Evolutionary conservation across 202 grass and related monocot species (phyloP).

Genomic region (Setaria italica): DNA sequence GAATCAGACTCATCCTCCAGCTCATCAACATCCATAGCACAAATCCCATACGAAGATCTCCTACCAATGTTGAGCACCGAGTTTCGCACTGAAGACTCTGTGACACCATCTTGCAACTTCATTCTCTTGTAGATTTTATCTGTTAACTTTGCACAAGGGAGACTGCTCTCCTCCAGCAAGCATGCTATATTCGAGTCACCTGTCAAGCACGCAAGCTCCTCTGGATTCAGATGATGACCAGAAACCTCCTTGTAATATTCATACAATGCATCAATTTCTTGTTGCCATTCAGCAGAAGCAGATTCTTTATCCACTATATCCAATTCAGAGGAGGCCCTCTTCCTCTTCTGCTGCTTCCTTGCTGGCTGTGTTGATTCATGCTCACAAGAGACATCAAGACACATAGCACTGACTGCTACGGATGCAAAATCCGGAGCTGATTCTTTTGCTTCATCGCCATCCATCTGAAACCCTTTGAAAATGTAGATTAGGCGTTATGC

Average conservation of each 20-base stretch:
- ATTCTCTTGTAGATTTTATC: constrained; percentile 55
- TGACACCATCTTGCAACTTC: constrained; percentile 47
- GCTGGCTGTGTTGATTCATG: neutral
- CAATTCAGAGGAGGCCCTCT: constrained; percentile 44
- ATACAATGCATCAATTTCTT: constrained; percentile 57
- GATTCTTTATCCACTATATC: constrained; percentile 41
- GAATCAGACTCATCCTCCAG: constrained; percentile 66
- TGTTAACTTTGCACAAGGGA: constrained; percentile 62
- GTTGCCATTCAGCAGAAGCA: constrained; percentile 36
- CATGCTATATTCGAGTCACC: constrained; percentile 52
- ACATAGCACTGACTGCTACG: neutral
- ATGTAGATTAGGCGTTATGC: neutral
- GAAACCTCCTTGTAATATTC: constrained; percentile 64
- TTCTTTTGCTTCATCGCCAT: constrained; percentile 13
- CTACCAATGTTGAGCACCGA: constrained; percentile 52
- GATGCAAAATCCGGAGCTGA: neutral
- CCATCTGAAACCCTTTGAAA: constrained; percentile 27
- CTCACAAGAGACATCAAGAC: neutral
- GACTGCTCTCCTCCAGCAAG: constrained; percentile 69
- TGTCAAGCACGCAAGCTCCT: constrained; percentile 18
- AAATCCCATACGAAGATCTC: constrained; percentile 61
- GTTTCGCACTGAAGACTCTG: constrained; percentile 46
- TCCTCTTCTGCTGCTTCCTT: constrained; percentile 61
- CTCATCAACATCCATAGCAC: constrained; percentile 56
- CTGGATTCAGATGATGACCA: constrained; percentile 28